Evolutionary conservation across 495 filamentous ascomycete species (phyloP).

Genomic region (Lichenothelia convexa): DNA sequence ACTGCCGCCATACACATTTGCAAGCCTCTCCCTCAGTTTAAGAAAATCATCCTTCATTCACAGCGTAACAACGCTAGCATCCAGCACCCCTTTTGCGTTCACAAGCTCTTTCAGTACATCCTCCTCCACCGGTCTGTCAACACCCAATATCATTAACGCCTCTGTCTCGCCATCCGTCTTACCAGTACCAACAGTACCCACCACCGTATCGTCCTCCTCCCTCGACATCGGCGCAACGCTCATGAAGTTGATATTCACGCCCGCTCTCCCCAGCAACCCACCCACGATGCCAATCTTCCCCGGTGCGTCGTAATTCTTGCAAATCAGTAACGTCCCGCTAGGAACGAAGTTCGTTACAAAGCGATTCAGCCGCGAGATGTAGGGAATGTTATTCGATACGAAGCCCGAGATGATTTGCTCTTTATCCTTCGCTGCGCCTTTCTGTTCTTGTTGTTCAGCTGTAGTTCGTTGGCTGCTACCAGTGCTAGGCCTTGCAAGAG

Average conservation of each 20-base stretch:
- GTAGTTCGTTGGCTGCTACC: neutral
- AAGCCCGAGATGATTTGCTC: constrained; percentile 48
- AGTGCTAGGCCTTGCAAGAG: neutral
- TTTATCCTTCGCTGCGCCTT: constrained; percentile 11
- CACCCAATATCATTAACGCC: constrained; percentile 56
- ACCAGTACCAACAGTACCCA: constrained; percentile 10
- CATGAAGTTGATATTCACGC: constrained; percentile 57
- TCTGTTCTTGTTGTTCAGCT: constrained; percentile 9
- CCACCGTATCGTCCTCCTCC: constrained; percentile 8
- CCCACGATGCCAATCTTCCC: constrained; percentile 61
- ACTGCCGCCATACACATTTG: no score
- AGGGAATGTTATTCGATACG: constrained; percentile 35
- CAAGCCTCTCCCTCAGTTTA: no score
- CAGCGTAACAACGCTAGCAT: constrained; percentile 36
- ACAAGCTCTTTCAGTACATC: constrained; percentile 36
- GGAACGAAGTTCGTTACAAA: constrained; percentile 47
- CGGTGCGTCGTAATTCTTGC: constrained; percentile 52
- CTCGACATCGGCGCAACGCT: constrained; percentile 35
- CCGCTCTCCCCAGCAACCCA: constrained; percentile 37
- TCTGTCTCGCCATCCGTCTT: constrained; percentile 25
- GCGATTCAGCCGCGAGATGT: constrained; percentile 45
- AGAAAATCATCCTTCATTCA: no score
- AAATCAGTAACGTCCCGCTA: constrained; percentile 42
- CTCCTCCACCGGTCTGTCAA: constrained; percentile 36
- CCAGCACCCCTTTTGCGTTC: constrained; percentile 38